Percentiles rank a stretch among this genome's conserved stretches.
These are phyloP conservation scores for Brassica carinata DNA, from an alignment of 345 rosid species.

Conservation along the genomic window DNA sequence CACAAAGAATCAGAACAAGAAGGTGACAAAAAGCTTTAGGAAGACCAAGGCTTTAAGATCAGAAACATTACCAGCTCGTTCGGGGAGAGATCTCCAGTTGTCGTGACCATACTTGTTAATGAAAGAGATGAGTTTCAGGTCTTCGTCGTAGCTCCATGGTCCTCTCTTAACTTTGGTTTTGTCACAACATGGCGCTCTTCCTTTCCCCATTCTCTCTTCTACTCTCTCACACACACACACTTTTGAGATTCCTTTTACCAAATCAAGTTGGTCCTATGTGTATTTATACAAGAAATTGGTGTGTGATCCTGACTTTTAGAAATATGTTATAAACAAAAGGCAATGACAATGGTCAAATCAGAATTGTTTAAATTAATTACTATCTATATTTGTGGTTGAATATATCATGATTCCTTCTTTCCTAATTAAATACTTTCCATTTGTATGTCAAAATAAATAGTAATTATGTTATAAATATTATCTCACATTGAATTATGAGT, in stretches of 20 bases:
- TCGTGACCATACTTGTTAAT: conserved; percentile 57
- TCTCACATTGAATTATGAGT: neutral
- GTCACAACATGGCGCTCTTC: conserved; percentile 67
- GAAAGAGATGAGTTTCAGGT: conserved; percentile 50
- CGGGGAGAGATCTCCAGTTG: conserved; percentile 68
- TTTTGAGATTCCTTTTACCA: conserved; percentile 27
- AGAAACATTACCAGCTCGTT: conserved; percentile 53
- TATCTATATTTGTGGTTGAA: conserved; percentile 22
- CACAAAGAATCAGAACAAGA: conserved; percentile 11
- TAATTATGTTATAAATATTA: neutral
- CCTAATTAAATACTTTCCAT: neutral
- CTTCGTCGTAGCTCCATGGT: conserved; percentile 71
- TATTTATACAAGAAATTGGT: conserved; percentile 34
- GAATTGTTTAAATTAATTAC: conserved; percentile 19
- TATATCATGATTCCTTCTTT: conserved; percentile 19
- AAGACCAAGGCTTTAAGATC: neutral
- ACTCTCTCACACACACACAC: neutral
- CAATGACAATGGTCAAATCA: conserved; percentile 33
- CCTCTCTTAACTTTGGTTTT: conserved; percentile 66
- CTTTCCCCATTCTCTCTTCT: conserved; percentile 33
- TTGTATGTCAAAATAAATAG: neutral
- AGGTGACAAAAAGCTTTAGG: neutral
- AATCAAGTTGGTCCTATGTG: conserved; percentile 28
- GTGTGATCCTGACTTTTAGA: conserved; percentile 8
- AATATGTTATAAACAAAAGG: conserved; percentile 17